These are phyloP conservation scores for Aspergillus asperescens DNA, from an alignment of 495 filamentous ascomycete species.

Conservation along the genomic window DNA sequence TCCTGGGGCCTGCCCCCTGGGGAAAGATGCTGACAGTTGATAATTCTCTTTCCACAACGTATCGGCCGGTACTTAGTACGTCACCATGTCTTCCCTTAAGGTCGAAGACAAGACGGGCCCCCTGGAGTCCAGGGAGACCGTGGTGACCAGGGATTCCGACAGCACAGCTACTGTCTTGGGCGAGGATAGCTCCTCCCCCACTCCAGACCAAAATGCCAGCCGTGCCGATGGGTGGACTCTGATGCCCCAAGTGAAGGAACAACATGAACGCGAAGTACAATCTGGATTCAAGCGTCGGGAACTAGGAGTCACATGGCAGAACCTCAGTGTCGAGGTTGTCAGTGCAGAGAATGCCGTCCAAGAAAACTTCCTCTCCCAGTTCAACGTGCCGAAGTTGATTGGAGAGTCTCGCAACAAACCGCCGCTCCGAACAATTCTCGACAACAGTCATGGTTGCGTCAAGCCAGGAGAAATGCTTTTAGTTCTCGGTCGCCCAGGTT, in stretches of 20 bases:
- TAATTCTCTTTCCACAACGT: background rate
- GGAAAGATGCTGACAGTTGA: background rate
- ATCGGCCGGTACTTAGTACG: background rate
- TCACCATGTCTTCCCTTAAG: conserved; percentile 2
- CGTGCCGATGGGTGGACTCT: conserved; percentile 7
- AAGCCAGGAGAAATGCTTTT: conserved; percentile 39
- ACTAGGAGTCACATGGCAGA: conserved; percentile 20
- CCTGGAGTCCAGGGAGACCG: conserved; percentile 3
- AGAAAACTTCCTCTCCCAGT: conserved; percentile 20
- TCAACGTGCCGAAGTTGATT: conserved; percentile 12
- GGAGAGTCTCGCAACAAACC: conserved; percentile 11
- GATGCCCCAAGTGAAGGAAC: conserved; percentile 8
- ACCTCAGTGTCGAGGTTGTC: conserved; percentile 18
- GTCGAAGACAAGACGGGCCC: background rate
- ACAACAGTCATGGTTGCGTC: conserved; percentile 30
- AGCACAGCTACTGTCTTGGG: background rate
- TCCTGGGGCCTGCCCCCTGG: background rate
- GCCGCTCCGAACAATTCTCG: conserved; percentile 13
- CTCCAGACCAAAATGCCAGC: background rate
- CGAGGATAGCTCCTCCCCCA: background rate
- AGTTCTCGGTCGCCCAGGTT: conserved; percentile 31
- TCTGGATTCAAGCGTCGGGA: conserved; percentile 19
- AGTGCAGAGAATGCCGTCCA: conserved; percentile 19
- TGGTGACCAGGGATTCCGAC: conserved; percentile 2
- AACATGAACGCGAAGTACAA: conserved; percentile 12